Evolutionary conservation across 192 early-diverging fungal species (phyloP), one percentile per base, ranked within the genome.

Genomic region (Backusella morwellensis): DNA sequence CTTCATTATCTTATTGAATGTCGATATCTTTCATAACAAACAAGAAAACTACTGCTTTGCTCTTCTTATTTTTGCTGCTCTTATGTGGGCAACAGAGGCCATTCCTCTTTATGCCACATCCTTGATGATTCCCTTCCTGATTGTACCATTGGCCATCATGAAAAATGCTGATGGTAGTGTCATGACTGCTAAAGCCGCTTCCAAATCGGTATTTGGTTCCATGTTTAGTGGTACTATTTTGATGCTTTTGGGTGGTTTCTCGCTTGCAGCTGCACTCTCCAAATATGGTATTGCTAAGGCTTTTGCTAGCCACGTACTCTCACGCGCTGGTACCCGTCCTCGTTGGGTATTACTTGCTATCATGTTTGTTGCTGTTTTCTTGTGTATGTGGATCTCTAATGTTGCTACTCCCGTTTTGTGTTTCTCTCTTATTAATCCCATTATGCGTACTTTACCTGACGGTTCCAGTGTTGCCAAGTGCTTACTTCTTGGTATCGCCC

Each of bases 21-120:
- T 90, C 70, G 82, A 87, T 8, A 81, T 91, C 54, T 96, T 95
- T 82, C 85, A 86, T 21, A 86, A 86, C 26, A 77, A 44, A 0
- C 92, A 94, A 78, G 91, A 96, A 83, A 91, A 95, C 68, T 89
- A 92, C 56, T 97, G 96, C 85, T 93, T 95, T 86, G 96, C 94
- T 5, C 89, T 97, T 68, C 84, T 97, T 35, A 86, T 97, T 42
- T 92, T 92, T 50, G 93, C 91, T 66, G 94, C 94, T 44, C 81
- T 91, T 42, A 82, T 97, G 66, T 97, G 96, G 96, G 96, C 95
- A 2, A 93, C 92, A 26, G 96, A 92, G 78, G 90, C 87, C 8
- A 82, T 94, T 32, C 93, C 92, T n/a, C 83, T 94, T 38, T 94
- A 90, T 76, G 88, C 91, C 11, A 94, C 93, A 4, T 86, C 92